Conservation (phyloP, 2,329 filamentous ascomycete genomes). For the Amphichorda felina region DNA sequence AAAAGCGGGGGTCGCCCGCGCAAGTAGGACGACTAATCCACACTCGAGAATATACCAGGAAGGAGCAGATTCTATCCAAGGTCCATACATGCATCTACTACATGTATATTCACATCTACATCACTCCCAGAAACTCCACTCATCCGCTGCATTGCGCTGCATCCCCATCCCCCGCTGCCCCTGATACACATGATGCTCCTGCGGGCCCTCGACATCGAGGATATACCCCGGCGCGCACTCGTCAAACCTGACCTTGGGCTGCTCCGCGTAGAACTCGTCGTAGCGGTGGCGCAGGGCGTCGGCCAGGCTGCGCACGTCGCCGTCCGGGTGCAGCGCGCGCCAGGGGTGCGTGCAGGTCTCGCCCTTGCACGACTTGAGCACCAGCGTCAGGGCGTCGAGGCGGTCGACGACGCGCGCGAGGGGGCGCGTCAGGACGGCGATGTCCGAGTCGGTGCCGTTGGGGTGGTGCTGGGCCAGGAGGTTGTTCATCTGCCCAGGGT, state of each 20-base stretch:
- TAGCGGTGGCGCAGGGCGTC: constrained; percentile 35
- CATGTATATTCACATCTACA: too few species aligned
- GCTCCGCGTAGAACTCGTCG: constrained; percentile 38
- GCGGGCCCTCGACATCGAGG: constrained; percentile 38
- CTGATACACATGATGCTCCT: background rate
- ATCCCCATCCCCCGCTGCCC: too few species aligned
- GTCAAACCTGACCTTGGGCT: constrained; percentile 34
- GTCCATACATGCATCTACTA: too few species aligned
- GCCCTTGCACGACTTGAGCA: constrained; percentile 47
- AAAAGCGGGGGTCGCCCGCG: too few species aligned
- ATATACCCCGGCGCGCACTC: constrained; percentile 44
- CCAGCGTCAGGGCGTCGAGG: constrained; percentile 45
- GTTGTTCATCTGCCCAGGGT: constrained; percentile 29
- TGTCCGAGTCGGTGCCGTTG: background rate
- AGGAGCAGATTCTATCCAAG: too few species aligned
- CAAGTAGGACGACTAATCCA: too few species aligned
- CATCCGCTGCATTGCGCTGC: too few species aligned
- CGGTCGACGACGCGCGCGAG: constrained; percentile 31
- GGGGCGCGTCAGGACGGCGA: constrained; percentile 7
- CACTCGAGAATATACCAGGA: too few species aligned
- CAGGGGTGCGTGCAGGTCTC: constrained; percentile 40
- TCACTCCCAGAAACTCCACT: too few species aligned
- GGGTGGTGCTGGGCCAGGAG: constrained; percentile 3
- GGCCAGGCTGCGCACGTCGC: constrained; percentile 33
- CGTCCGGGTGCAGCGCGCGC: constrained; percentile 39